These are phyloP conservation scores for Hypoxylon sp. DNA, from an alignment of 2,329 filamentous ascomycete species.

Conservation along the genomic window DNA sequence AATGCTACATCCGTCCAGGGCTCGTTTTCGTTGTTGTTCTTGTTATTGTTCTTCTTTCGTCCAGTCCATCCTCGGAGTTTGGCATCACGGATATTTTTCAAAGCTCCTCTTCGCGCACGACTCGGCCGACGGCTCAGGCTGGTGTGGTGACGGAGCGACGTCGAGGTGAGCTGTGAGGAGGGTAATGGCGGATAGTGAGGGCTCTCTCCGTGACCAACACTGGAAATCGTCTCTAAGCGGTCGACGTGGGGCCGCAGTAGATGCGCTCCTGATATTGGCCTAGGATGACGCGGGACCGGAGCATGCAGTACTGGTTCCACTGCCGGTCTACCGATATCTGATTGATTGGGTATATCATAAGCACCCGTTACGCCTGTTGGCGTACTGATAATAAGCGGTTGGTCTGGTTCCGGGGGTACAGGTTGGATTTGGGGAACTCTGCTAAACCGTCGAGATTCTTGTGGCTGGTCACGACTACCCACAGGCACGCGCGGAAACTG, in stretches of 20 bases:
- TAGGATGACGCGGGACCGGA: slow-evolving; percentile 62
- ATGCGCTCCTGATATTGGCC: slow-evolving; percentile 47
- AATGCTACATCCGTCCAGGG: slow-evolving; percentile 62
- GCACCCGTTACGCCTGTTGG: slow-evolving; percentile 63
- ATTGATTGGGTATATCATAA: slow-evolving; percentile 56
- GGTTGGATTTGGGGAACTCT: slow-evolving; percentile 38
- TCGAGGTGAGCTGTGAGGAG: slow-evolving; percentile 50
- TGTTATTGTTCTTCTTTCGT: slow-evolving; percentile 51
- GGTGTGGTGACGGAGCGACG: slow-evolving; percentile 51
- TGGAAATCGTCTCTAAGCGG: slow-evolving; percentile 65
- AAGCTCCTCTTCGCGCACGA: slow-evolving; percentile 66
- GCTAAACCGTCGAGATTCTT: slow-evolving; percentile 38
- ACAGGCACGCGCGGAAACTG: slow-evolving; percentile 54
- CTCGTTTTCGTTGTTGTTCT: slow-evolving; percentile 53
- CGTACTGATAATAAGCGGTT: slow-evolving; percentile 69
- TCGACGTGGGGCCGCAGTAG: slow-evolving; percentile 58
- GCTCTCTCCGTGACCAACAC: slow-evolving; percentile 33
- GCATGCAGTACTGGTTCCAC: slow-evolving; percentile 60
- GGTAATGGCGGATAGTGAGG: slow-evolving; percentile 18
- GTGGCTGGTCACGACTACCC: slow-evolving; percentile 44
- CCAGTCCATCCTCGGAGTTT: slow-evolving; percentile 65
- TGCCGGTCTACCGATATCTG: slow-evolving; percentile 43
- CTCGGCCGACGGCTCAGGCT: slow-evolving; percentile 60
- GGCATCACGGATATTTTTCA: slow-evolving; percentile 69
- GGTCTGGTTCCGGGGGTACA: slow-evolving; percentile 52